Evolutionary conservation across 345 rosid genomes (phyloP), one percentile per base, ranked within the genome.

Genomic region (Populus deltoides): DNA sequence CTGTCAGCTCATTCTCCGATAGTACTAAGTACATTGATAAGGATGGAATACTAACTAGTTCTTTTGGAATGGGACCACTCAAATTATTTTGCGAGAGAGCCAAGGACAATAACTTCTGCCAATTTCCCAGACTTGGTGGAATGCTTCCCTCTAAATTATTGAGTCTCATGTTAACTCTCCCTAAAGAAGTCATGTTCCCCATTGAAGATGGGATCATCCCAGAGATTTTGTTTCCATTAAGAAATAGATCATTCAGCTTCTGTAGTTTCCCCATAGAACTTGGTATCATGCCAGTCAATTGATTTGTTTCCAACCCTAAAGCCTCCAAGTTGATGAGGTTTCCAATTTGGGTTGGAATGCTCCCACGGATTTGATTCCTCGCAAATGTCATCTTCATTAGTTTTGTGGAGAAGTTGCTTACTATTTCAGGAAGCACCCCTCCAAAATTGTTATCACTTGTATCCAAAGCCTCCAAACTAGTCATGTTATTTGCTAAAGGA

Each of bases 331-430:
- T 41, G 3, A 9, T 16, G 16, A 80, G 73, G 24, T 69, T 68
- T 6, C 68, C 73, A 11, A 80, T 66, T n/a, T 12, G 16, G 4
- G 70, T 1, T 8, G 83, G 80, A 24, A 83, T 31, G 6, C 25
- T 73, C 35, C 85, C 83, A 15, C 49, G 43, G 12, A 83, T 39
- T 22, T 33, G 73, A 68, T 74, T 74, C 2, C 1, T 6, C 5
- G 63, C 38, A 39, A 70, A 38, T 15, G 22, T 18, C 53, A 70
- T 18, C 22, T 0, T 22, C 16, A 1, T 39, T 17, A 3, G 66
- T 1, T 16, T 33, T 29, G 53, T 49, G 2, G 82, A 78, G 22
- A 82, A 12, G 73, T 82, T 82, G 22, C 57, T 72, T 5, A 78
- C 43, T 6, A 78, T 41, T n/a, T 31, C 35, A 16, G 80, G 82